Base-by-base conservation (phyloP, 2,329 filamentous ascomycete species). In the Penicillium italicum region DNA sequence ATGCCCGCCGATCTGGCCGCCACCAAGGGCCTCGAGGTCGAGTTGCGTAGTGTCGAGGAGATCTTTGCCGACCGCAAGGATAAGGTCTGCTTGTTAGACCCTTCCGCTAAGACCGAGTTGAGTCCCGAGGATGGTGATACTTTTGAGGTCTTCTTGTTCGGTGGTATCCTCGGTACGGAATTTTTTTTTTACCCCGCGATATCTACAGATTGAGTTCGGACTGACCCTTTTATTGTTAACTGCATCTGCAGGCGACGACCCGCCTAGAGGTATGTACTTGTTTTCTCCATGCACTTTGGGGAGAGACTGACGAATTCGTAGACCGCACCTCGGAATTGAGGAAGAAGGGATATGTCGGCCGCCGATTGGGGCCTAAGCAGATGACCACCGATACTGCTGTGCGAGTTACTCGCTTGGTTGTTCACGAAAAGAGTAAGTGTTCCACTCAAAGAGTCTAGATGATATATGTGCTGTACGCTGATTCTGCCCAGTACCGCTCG, bases 301-400 rank as follows among this genome's bases (percentile, higher is more conserved):
- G 5, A 31, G 26, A 48, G 46, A 58, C 53, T 61, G 43, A 68
- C 37, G 31, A 24, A 12, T 42, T 60, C 20, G 14, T 42, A 95
- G 93, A 97, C 75, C 87, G 94, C 59, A 99, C 94, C 5, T 93
- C 90, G n/a, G 94, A 99, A 74, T 79, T 99, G 66, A 86, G 94
- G 50, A 91, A 90, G 75, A 96, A 97, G 72, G 94, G 94, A 3
- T 99, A 96, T 67, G 81, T 87, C 55, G 91, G 93, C 55, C 86
- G 94, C 50, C 83, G 94, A 55, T 80, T 99, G 30, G 94, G 94
- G 0, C 90, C 93, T 8, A 87, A 92, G 66, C 94, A 99, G 75
- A 97, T 99, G 93, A 97, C 94, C 3, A 99, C 94, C 5, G 94
- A 99, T 72, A 99, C 94, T 20, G 94, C 94, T 5, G 94, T 97